Evolutionary conservation across 179 eudicot genomes (phyloP).

Genomic region (Spinacia oleracea): DNA sequence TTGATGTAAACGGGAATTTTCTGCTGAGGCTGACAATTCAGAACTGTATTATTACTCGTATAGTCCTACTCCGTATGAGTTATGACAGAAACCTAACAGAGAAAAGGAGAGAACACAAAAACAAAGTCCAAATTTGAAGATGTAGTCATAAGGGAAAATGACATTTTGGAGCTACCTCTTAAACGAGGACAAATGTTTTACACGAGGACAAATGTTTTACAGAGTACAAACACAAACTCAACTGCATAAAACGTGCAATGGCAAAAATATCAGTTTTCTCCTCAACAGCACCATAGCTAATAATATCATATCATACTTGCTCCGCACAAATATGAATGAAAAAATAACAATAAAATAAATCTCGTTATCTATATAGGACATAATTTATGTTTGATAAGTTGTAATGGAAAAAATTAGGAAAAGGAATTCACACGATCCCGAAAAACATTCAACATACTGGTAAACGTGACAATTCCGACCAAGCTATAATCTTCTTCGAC

Average conservation of each 20-base stretch:
- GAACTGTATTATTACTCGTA: neutral
- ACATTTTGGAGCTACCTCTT: neutral
- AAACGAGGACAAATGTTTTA: neutral
- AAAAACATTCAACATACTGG: constrained; percentile 61
- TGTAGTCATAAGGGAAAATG: neutral
- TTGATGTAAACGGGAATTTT: neutral
- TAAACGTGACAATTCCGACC: constrained; percentile 72
- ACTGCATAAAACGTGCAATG: neutral
- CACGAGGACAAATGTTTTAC: neutral
- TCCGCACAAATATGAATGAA: neutral
- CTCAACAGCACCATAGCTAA: neutral
- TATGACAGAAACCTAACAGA: neutral
- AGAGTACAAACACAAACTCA: neutral
- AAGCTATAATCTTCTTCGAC: constrained; percentile 60
- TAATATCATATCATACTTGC: neutral
- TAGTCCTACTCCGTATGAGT: neutral
- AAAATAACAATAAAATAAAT: constrained; percentile 4
- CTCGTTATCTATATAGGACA: neutral
- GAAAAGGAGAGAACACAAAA: neutral
- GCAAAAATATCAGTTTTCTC: neutral
- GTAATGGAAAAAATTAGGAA: constrained; percentile 14
- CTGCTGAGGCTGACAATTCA: neutral
- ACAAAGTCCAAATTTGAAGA: neutral
- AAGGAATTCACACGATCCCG: constrained; percentile 36
- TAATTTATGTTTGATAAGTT: neutral